Conservation (phyloP, 345 rosid species). For the Barbarea vulgaris region DNA sequence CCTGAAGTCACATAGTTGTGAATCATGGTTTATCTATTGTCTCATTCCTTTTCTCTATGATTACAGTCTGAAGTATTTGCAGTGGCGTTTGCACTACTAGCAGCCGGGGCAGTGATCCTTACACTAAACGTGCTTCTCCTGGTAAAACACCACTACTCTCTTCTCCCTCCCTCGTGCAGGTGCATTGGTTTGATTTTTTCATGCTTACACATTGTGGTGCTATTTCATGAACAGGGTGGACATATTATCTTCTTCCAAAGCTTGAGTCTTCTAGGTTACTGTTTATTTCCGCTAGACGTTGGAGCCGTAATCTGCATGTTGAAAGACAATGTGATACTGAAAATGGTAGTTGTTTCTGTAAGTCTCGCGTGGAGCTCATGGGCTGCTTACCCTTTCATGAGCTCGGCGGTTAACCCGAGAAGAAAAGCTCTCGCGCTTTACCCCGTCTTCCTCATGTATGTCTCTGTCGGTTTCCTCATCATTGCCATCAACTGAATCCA, state of each 20-base stretch:
- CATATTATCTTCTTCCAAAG: slow-evolving; percentile 91
- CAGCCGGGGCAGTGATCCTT: slow-evolving; percentile 91
- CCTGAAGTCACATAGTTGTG: not conserved
- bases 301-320: slow-evolving; percentile 85
- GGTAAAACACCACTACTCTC: slow-evolving; percentile 45
- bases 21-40: not conserved
- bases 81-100: slow-evolving; percentile 94
- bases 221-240: slow-evolving; percentile 60
- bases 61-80: slow-evolving; percentile 92
- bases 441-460: slow-evolving; percentile 91
- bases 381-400: slow-evolving; percentile 98
- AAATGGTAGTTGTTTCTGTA: slow-evolving; percentile 66
- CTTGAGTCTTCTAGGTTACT: slow-evolving; percentile 77
- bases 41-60: slow-evolving; percentile 4
- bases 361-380: slow-evolving; percentile 91
- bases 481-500: slow-evolving; percentile 64
- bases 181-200: not conserved
- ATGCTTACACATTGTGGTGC: not conserved
- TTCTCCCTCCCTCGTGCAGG: not conserved
- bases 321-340: slow-evolving; percentile 72
- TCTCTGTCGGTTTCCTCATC: slow-evolving; percentile 87
- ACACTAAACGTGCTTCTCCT: slow-evolving; percentile 88
- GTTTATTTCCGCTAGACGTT: slow-evolving; percentile 79
- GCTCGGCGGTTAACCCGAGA: slow-evolving; percentile 83
- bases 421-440: slow-evolving; percentile 82